Evolutionary conservation across 441 rosid genomes (phyloP).

Genomic region (Breynia disticha): DNA sequence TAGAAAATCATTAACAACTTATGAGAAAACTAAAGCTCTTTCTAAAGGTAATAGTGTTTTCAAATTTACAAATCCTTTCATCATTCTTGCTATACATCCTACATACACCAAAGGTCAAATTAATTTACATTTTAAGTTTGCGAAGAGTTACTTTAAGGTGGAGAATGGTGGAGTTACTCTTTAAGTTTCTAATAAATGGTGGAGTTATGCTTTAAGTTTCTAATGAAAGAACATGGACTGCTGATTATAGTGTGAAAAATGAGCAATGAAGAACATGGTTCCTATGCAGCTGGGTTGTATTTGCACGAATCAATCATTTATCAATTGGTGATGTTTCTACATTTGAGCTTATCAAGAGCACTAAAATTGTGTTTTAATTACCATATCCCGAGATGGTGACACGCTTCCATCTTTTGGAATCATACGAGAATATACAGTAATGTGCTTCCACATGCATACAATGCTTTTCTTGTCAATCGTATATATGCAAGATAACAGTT

Average conservation of each 20-base stretch:
- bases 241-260: background rate
- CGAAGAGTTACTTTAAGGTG: background rate
- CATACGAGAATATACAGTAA: too few relatives aligned
- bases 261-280: background rate
- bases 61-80: background rate
- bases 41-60: conserved; percentile 8
- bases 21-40: conserved; percentile 6
- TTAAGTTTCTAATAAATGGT: too few relatives aligned
- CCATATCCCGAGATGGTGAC: conserved; percentile 2
- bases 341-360: conserved; percentile 15
- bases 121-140: background rate
- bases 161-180: background rate
- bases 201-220: background rate
- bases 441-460: too few relatives aligned
- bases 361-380: conserved; percentile 7
- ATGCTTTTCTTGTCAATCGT: too few relatives aligned
- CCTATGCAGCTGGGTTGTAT: conserved; percentile 16
- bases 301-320: conserved; percentile 13
- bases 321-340: conserved; percentile 21
- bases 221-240: conserved; percentile 19
- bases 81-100: too few relatives aligned
- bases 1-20: background rate
- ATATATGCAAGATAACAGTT: too few relatives aligned
- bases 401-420: background rate
- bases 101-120: too few relatives aligned